Evolutionary conservation across 2,329 filamentous ascomycete genomes (phyloP), one percentile per base, ranked within the genome.

Genomic region (Diaporthe humulicola): DNA sequence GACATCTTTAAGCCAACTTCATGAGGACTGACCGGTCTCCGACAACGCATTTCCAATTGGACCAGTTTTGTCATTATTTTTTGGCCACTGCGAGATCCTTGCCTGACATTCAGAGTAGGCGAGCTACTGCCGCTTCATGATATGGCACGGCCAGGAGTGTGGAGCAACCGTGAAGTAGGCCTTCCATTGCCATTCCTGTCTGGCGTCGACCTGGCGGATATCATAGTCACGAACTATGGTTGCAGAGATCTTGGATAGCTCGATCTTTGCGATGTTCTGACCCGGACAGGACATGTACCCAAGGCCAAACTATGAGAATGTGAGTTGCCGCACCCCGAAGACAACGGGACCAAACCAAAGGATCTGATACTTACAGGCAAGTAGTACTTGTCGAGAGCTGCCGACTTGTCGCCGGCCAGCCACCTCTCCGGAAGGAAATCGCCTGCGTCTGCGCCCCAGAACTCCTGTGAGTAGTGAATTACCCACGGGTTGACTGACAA

Each of bases 381-480:
- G n/a, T 52, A 73, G 36, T n/a, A 56, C 54, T 77, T 78, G 36
- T 80, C 74, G 50, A 77, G 61, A 33, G 69, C 25, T 17, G 61
- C 66, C 25, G 74, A 76, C 30, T 73, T 70, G 28, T 76, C 69
- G 1, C 56, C 58, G 12, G 38, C 52, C 19, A 81, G 70, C 79
- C 79, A 81, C 38, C 79, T 74, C 9, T 79, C 76, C 6, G 78
- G 79, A 22, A 73, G 77, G 48, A 77, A 81, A 61, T 77, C 76
- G 6, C 76, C 28, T 19, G 78, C 77, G 69, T 80, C 77, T 3
- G 73, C 42, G 3, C 78, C 77, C 76, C 78, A 80, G 17, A 78
- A 74, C 69, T 77, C 76, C 25, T 73, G 79, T 9, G 79, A 80
- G 28, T 75, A 72, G 33, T 83, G 80, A 2, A 83, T 79, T 7